Conservation (phyloP, 805 yeast genomes). For the Yarrowia divulgata region DNA sequence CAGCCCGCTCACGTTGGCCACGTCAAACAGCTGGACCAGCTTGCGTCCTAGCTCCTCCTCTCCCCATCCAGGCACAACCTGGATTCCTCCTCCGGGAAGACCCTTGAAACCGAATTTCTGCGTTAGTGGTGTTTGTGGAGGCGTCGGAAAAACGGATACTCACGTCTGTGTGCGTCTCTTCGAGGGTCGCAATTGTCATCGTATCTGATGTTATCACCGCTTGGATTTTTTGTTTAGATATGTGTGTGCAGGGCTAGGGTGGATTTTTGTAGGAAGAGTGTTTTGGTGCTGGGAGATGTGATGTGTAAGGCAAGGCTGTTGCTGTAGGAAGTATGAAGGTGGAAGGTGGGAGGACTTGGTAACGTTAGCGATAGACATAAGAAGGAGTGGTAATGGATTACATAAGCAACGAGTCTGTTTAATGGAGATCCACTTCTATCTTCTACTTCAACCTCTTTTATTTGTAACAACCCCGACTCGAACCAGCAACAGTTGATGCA, state of each 20-base stretch:
- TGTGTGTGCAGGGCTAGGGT: slow-evolving; percentile 23
- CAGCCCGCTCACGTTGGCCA: slow-evolving; percentile 45
- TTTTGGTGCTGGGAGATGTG: no score
- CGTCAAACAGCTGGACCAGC: slow-evolving; percentile 43
- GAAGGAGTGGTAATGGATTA: no score
- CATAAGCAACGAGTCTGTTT: no score
- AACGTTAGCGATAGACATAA: no score
- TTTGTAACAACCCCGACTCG: background rate
- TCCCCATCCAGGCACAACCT: slow-evolving; percentile 19
- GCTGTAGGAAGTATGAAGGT: no score
- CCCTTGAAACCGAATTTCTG: slow-evolving; percentile 45
- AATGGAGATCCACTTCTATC: no score
- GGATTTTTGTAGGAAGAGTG: no score
- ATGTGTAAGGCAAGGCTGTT: no score
- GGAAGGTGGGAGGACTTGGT: no score
- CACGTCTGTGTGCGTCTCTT: slow-evolving; percentile 42
- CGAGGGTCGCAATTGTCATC: slow-evolving; percentile 35
- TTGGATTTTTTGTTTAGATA: slow-evolving; percentile 31
- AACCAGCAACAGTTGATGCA: background rate
- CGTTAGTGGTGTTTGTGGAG: background rate
- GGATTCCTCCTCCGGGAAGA: slow-evolving; percentile 25
- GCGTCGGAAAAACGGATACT: slow-evolving; percentile 2
- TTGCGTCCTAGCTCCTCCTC: slow-evolving; percentile 33
- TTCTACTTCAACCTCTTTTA: no score
- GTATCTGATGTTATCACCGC: slow-evolving; percentile 2